A percentile compares a stretch with the other conserved stretches of the same genome.
phyloP scores from a whole-genome alignment of 2,329 filamentous ascomycete species.

The Kalmusia sp. region DNA sequence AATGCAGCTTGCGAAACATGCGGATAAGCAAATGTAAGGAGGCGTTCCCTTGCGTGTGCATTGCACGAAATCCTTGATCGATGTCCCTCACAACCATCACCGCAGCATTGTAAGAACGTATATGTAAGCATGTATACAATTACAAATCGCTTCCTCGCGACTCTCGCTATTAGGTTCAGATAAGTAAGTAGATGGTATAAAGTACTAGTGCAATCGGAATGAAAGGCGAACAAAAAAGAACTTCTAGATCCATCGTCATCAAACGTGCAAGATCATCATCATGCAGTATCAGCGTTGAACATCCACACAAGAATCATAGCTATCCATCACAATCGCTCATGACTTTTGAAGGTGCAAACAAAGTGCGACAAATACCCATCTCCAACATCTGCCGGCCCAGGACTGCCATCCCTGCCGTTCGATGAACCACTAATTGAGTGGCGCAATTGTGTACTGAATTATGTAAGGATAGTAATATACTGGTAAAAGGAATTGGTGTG shows the following conservation, averaged over 20 bases:
- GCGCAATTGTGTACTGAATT: conserved; percentile 14
- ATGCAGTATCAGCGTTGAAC: too few species aligned
- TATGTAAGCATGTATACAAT: neutral
- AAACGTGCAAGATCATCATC: conserved; percentile 10
- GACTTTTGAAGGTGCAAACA: too few species aligned
- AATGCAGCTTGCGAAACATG: too few species aligned
- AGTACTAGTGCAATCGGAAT: neutral
- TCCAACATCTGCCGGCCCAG: neutral
- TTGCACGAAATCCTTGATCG: too few species aligned
- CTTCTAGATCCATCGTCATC: conserved; percentile 1
- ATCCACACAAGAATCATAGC: too few species aligned
- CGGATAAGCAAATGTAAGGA: too few species aligned
- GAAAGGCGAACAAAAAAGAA: neutral
- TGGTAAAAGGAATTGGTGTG: neutral
- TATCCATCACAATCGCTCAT: too few species aligned
- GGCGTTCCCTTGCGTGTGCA: too few species aligned
- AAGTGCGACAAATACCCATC: neutral
- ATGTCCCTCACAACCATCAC: too few species aligned
- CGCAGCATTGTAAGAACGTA: neutral
- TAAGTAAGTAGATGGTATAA: neutral
- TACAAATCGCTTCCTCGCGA: neutral
- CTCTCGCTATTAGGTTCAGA: neutral
- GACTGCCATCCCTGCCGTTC: neutral
- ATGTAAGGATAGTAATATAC: conserved; percentile 9
- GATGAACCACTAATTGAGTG: conserved; percentile 4